Evolutionary conservation across 2,329 filamentous ascomycete species (phyloP).

Genomic region (Aspergillus fumigatiaffinis): DNA sequence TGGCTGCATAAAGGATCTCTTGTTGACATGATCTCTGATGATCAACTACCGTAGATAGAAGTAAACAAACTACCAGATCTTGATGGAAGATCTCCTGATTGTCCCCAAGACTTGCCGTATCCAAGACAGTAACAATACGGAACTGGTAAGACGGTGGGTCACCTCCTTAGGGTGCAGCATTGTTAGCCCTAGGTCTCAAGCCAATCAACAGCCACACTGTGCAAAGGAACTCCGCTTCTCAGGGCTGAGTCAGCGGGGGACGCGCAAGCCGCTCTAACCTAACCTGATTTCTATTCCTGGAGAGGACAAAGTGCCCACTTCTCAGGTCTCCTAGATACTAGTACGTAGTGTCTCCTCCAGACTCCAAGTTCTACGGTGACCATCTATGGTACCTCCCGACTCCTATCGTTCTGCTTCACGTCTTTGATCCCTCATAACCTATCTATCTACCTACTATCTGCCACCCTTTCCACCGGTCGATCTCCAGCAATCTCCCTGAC

Average conservation of each 20-base stretch:
- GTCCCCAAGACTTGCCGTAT: neutral
- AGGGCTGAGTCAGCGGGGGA: constrained; percentile 29
- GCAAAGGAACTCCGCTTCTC: neutral
- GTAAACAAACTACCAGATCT: neutral
- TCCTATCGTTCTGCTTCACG: neutral
- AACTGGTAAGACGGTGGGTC: neutral
- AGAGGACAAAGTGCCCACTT: constrained; percentile 12
- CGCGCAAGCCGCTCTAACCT: constrained; percentile 27
- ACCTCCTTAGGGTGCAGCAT: neutral
- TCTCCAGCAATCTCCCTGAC: neutral
- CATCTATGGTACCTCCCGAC: too few relatives aligned
- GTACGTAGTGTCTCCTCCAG: neutral
- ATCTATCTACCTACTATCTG: neutral
- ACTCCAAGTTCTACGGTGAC: neutral
- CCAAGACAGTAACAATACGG: neutral
- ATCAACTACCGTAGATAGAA: neutral
- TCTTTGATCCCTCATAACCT: constrained; percentile 3
- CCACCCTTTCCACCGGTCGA: neutral
- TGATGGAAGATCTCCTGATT: neutral
- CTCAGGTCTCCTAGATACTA: neutral
- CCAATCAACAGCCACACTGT: neutral
- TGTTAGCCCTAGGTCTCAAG: neutral
- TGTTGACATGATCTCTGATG: neutral
- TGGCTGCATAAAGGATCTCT: neutral
- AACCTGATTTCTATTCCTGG: constrained; percentile 22